Evolutionary conservation across 352 stramenopile species (phyloP).

Genomic region (Pythium dissotocum): DNA sequence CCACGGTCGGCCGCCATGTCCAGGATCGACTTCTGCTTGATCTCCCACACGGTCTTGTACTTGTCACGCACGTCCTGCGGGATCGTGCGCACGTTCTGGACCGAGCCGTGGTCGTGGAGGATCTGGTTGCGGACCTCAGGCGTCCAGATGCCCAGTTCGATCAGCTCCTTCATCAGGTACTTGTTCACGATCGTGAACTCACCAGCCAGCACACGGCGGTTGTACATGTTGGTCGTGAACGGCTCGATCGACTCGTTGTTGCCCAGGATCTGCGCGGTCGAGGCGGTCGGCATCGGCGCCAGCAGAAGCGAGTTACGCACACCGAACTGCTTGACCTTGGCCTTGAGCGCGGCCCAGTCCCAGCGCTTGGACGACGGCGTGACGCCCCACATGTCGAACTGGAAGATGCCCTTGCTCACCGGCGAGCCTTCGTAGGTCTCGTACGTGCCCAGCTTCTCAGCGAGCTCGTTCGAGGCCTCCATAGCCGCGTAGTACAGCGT

Average conservation of each 20-base stretch:
- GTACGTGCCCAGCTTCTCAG: slow-evolving; percentile 94
- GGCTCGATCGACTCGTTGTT: slow-evolving; percentile 99
- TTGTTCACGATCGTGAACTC: slow-evolving; percentile 99
- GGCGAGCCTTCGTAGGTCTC: slow-evolving; percentile 96
- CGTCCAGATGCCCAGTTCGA: slow-evolving; percentile 96
- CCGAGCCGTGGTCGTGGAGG: slow-evolving; percentile 95
- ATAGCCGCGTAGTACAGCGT: slow-evolving; percentile 99
- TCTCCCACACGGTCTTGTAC: slow-evolving; percentile 99
- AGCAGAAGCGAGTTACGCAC: slow-evolving; percentile 99
- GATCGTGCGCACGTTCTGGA: slow-evolving; percentile 91
- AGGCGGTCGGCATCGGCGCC: slow-evolving; percentile 99
- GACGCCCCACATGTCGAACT: slow-evolving; percentile 99
- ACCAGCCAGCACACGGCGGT: slow-evolving; percentile 96
- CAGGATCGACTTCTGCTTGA: slow-evolving; percentile 97
- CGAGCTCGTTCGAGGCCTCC: slow-evolving; percentile 96
- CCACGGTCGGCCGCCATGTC: slow-evolving; percentile 98
- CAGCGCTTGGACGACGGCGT: slow-evolving; percentile 90
- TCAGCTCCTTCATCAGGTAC: slow-evolving; percentile 98
- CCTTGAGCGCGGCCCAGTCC: slow-evolving; percentile 95
- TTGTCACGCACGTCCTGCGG: slow-evolving; percentile 90
- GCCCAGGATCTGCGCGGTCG: slow-evolving; percentile 98
- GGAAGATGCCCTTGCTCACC: slow-evolving; percentile 95
- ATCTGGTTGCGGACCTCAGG: slow-evolving; percentile 98
- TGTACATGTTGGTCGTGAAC: slow-evolving; percentile 99
- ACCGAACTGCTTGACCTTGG: slow-evolving; percentile 93